Base-by-base conservation (phyloP, 2,329 filamentous ascomycete species). In the Sporothrix protearum region DNA sequence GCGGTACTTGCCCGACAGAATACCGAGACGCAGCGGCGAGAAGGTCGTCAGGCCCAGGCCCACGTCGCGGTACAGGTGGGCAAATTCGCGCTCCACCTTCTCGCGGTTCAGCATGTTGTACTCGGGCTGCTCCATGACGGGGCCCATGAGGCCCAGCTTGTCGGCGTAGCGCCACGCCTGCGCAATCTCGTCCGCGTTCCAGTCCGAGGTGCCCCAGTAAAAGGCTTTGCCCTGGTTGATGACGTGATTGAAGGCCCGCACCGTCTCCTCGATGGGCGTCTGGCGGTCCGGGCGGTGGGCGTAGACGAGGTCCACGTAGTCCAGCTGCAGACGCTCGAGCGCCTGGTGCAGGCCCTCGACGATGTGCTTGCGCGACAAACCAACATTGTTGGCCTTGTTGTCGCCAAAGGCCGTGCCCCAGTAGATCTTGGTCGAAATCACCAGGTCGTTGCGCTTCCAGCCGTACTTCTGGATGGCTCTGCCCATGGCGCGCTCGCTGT, bases 121-220 rank as follows among this genome's bases (percentile, higher is more conserved):
- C 74, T 86, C 83, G 0, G 89, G 89, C 80, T 92, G 90, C 78
- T 92, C 90, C 76, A 89, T 87, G 7, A 90, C 78, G 0, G 90
- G 90, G 0, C 84, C 86, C 68, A 92, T 86, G 70, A 92, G 83
- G 12, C 85, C 83, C 12, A 91, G 82, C 74, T 84, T 83, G 73
- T 88, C 85, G n/a, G 90, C 88, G 73, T 82, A 87, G 79, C 73
- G 86, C 79, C 87, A 87, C 0, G 89, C 89, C 73, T 87, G 83
- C 8, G 86, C 84, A 76, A 92, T 91, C 81, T 92, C 89, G 75
- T 88, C 86, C 28, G 89, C 88, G 72, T 83, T 84, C 89, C 89
- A 92, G 79, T 91, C 89, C 1, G 88, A 90, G 0, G 89, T 92
- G 53, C 89, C 89, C 89, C 90, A 92, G 82, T 92, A 92, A 74